Percentiles rank a stretch among this genome's conserved stretches.
phyloP scores from a whole-genome alignment of 306 rosid genomes.

The Gastrolobium villosum region DNA sequence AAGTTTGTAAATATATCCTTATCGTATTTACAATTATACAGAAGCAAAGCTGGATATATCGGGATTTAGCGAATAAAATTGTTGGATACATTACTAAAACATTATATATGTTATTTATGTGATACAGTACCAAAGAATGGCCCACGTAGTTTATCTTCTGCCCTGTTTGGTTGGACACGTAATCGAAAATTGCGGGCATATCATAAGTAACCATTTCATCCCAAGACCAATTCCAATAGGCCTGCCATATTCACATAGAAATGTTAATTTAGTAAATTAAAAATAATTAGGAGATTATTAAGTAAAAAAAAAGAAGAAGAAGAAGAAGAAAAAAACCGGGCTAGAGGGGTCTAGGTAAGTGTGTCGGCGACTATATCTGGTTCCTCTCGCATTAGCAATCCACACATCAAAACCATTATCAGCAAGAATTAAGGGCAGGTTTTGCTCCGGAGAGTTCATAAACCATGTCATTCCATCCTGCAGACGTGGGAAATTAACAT shows the following conservation, averaged over 20 bases:
- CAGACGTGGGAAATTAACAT: neutral
- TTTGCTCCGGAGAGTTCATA: constrained; percentile 63
- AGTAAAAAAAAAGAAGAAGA: neutral
- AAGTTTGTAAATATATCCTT: too few relatives aligned
- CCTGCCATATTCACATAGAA: constrained; percentile 51
- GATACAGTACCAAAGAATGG: constrained; percentile 77
- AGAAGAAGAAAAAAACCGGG: neutral
- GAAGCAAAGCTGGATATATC: too few relatives aligned
- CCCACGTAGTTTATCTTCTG: constrained; percentile 78
- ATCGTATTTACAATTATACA: too few relatives aligned
- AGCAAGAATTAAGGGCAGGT: constrained; percentile 77
- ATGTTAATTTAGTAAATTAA: neutral
- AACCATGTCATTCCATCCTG: constrained; percentile 86
- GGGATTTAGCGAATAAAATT: neutral
- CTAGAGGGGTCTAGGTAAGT: constrained; percentile 48
- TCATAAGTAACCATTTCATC: constrained; percentile 77
- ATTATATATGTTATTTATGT: neutral
- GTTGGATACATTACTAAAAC: neutral
- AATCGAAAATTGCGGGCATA: constrained; percentile 73
- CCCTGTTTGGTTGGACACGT: constrained; percentile 65
- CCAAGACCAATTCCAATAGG: constrained; percentile 83
- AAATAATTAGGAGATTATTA: neutral
- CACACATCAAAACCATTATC: constrained; percentile 84
- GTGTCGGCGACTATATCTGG: constrained; percentile 76
- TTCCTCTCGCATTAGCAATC: constrained; percentile 81